Conservation (phyloP, 1,284 basidiomycete genomes). For the Apiotrichum siamense region DNA sequence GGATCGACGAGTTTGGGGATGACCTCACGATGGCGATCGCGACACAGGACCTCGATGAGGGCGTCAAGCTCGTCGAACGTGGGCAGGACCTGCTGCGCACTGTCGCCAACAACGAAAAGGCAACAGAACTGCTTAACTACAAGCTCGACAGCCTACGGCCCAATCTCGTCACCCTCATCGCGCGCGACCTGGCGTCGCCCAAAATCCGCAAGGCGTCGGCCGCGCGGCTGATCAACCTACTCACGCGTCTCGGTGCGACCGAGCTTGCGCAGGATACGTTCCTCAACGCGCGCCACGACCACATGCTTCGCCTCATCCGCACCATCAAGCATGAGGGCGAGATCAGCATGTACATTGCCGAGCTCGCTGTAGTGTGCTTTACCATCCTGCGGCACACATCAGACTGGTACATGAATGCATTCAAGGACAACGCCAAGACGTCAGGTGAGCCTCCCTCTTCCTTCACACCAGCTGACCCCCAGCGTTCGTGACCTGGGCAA, state of each 20-base stretch:
- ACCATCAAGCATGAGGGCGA: constrained; percentile 89
- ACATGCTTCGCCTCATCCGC: constrained; percentile 69
- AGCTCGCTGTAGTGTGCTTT: constrained; percentile 47
- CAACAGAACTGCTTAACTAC: constrained; percentile 35
- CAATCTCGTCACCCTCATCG: constrained; percentile 65
- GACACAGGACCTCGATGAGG: constrained; percentile 79
- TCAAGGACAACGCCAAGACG: constrained; percentile 88
- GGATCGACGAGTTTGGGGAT: constrained; percentile 85
- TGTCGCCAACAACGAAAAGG: constrained; percentile 47
- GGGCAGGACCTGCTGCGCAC: constrained; percentile 64
- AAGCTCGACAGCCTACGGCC: constrained; percentile 65
- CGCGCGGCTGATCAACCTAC: constrained; percentile 63
- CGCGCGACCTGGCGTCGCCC: constrained; percentile 66
- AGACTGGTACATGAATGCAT: constrained; percentile 95
- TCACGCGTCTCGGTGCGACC: constrained; percentile 69
- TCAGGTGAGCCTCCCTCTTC: constrained; percentile 73
- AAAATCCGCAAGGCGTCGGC: constrained; percentile 72
- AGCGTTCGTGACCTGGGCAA: constrained; percentile 95
- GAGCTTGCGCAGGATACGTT: constrained; percentile 77
- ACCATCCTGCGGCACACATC: constrained; percentile 61
- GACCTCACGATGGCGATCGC: constrained; percentile 87
- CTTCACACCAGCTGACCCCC: background rate
- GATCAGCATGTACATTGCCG: constrained; percentile 44
- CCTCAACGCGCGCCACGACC: constrained; percentile 67
- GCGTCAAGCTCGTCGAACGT: constrained; percentile 74